These are phyloP conservation scores for Xylaria bambusicola DNA, from an alignment of 495 filamentous ascomycete genomes.

Conservation along the genomic window DNA sequence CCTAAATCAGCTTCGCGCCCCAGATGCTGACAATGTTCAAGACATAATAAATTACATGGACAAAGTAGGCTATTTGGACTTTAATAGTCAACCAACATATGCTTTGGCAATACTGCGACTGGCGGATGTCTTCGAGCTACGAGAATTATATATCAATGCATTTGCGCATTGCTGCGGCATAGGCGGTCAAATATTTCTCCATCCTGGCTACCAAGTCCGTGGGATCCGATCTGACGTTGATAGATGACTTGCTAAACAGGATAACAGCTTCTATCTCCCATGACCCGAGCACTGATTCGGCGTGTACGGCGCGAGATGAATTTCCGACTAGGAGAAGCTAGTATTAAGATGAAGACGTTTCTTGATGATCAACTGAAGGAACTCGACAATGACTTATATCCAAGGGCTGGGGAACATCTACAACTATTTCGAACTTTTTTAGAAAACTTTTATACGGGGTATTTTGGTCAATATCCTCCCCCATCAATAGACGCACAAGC, in stretches of 20 bases:
- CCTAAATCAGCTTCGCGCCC: conserved; percentile 56
- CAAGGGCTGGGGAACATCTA: conserved; percentile 57
- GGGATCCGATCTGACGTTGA: no score
- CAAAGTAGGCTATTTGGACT: conserved; percentile 61
- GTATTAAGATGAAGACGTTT: conserved; percentile 54
- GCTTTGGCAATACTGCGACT: conserved; percentile 61
- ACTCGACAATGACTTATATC: conserved; percentile 54
- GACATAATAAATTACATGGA: conserved; percentile 60
- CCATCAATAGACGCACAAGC: conserved; percentile 31
- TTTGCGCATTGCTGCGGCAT: conserved; percentile 71
- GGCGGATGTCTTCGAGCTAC: conserved; percentile 60
- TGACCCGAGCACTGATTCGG: conserved; percentile 60
- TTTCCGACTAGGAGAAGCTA: conserved; percentile 51
- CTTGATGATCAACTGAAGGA: conserved; percentile 62
- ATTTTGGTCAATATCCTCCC: conserved; percentile 68
- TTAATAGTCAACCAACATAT: conserved; percentile 60
- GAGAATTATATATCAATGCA: conserved; percentile 60
- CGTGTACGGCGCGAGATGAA: conserved; percentile 65
- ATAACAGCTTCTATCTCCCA: conserved; percentile 51
- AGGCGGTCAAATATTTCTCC: conserved; percentile 53
- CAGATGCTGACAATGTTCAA: conserved; percentile 47
- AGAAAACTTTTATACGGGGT: conserved; percentile 58
- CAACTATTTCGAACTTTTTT: conserved; percentile 65
- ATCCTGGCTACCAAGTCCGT: conserved; percentile 59
- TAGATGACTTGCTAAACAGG: conserved; percentile 11